Evolutionary conservation across 2,329 filamentous ascomycete species (phyloP).

Genomic region (Alternaria brassicicola): DNA sequence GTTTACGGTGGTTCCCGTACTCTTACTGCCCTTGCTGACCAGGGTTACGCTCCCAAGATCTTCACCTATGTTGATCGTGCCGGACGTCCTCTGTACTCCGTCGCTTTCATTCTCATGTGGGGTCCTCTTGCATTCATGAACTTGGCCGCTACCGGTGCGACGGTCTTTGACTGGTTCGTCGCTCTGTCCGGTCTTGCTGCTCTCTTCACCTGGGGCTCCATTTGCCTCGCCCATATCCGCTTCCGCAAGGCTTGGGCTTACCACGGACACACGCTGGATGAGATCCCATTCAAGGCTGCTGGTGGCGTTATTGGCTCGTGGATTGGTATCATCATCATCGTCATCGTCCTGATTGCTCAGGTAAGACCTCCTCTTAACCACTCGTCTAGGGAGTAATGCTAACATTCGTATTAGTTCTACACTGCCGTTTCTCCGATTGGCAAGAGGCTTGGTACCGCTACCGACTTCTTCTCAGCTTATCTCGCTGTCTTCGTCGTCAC

Average conservation of each 20-base stretch:
- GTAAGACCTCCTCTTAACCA: slow-evolving; percentile 23
- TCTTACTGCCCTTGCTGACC: slow-evolving; percentile 59
- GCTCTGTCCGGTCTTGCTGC: slow-evolving; percentile 74
- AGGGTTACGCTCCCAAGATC: slow-evolving; percentile 73
- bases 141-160: slow-evolving; percentile 54
- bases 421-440: slow-evolving; percentile 43
- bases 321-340: slow-evolving; percentile 48
- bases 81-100: slow-evolving; percentile 78
- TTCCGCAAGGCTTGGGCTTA: slow-evolving; percentile 67
- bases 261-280: slow-evolving; percentile 50
- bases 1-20: slow-evolving; percentile 65
- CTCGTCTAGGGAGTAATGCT: background rate
- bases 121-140: slow-evolving; percentile 78
- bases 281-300: slow-evolving; percentile 53
- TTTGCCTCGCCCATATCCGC: slow-evolving; percentile 89
- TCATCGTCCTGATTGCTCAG: slow-evolving; percentile 49
- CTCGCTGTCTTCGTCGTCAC: slow-evolving; percentile 55
- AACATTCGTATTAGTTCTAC: slow-evolving; percentile 47
- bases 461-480: slow-evolving; percentile 55
- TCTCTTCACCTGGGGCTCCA: slow-evolving; percentile 81
- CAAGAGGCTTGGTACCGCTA: slow-evolving; percentile 39
- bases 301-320: slow-evolving; percentile 51
- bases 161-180: slow-evolving; percentile 77
- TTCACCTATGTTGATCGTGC: slow-evolving; percentile 82
- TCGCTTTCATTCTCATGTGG: slow-evolving; percentile 68